These are phyloP conservation scores for Echria macrotheca DNA, from an alignment of 495 filamentous ascomycete genomes.

Conservation along the genomic window DNA sequence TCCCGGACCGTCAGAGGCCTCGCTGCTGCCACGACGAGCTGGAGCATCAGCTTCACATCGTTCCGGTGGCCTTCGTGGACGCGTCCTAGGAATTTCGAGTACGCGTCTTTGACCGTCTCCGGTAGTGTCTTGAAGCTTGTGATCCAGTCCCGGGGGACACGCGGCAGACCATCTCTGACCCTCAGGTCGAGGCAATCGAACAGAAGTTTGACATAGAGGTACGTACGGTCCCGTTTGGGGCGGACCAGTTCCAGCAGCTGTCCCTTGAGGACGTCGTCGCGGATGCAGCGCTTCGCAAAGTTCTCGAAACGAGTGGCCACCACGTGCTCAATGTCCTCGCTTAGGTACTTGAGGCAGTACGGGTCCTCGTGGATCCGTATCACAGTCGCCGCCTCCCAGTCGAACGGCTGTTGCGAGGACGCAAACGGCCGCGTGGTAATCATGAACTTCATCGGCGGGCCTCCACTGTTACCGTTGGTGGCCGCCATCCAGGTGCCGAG, in stretches of 20 bases:
- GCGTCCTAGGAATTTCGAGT: constrained; percentile 12
- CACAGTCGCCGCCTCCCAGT: not conserved
- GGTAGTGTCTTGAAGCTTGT: constrained; percentile 16
- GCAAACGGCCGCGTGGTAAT: constrained; percentile 13
- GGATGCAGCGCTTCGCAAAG: constrained; percentile 15
- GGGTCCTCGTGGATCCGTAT: constrained; percentile 15
- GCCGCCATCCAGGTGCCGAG: not conserved
- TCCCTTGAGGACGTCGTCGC: constrained; percentile 8
- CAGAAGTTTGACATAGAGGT: constrained; percentile 20
- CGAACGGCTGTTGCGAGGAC: not conserved
- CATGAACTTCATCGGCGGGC: constrained; percentile 17
- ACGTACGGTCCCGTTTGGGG: constrained; percentile 15
- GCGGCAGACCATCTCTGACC: constrained; percentile 14
- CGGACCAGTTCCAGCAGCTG: constrained; percentile 13
- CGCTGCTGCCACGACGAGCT: constrained; percentile 15
- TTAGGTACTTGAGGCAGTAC: constrained; percentile 15
- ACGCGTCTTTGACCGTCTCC: constrained; percentile 16
- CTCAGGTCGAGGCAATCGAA: constrained; percentile 18
- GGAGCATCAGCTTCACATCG: constrained; percentile 16
- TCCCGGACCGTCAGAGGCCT: constrained; percentile 18
- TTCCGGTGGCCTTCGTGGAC: constrained; percentile 14
- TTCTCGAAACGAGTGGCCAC: constrained; percentile 14
- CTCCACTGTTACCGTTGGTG: too few relatives aligned
- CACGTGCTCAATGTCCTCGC: constrained; percentile 19
- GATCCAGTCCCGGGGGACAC: constrained; percentile 16